Evolutionary conservation across 345 rosid species (phyloP), one percentile per base, ranked within the genome.

Genomic region (Clarkia xantiana): DNA sequence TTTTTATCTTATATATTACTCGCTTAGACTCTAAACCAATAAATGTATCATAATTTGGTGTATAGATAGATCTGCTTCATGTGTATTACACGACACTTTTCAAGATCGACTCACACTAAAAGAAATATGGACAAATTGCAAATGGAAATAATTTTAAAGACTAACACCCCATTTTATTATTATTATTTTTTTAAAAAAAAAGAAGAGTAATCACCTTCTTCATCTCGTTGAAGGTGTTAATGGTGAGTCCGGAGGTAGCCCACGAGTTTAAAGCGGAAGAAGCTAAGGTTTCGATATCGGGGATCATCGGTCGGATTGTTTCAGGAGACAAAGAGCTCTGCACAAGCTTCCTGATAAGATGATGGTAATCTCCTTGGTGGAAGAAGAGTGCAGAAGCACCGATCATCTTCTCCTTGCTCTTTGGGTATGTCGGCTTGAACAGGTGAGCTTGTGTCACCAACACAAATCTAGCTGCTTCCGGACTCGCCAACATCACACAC

Each of bases 401-500:
- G 14, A 89, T 82, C 18, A 89, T 51, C 66, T 64, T 69, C 76
- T 82, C 93, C 64, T 89, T 89, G 78, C 93, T 76, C 49, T 67
- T 77, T 0, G 97, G 97, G 63, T 89, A 89, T 6, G 85, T 82
- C 29, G 97, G 97, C 70, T 72, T 82, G 87, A 84, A 89, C 77
- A 84, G 59, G 51, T 68, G 69, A 13, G 93, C 83, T 45, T 76
- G 78, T 40, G 82, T 84, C 59, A 78, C 89, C 56, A 89, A 65
- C 52, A 89, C 95, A 56, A 89, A 82, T 62, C 61, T 67, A 1
- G 84, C 81, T 0, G 97, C 95, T 62, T 82, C 95, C 0, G 83
- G 93, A 45, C 87, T 80, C 14, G 81, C 77, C 56, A 84, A 53
- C 94, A 89, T 76, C n/a, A 84, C 79, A n/a, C 95, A 78, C 25